A percentile compares a stretch with the other conserved stretches of the same genome.
Conservation (phyloP, 2,329 filamentous ascomycete species). For the Arachnopeziza araneosa region DNA sequence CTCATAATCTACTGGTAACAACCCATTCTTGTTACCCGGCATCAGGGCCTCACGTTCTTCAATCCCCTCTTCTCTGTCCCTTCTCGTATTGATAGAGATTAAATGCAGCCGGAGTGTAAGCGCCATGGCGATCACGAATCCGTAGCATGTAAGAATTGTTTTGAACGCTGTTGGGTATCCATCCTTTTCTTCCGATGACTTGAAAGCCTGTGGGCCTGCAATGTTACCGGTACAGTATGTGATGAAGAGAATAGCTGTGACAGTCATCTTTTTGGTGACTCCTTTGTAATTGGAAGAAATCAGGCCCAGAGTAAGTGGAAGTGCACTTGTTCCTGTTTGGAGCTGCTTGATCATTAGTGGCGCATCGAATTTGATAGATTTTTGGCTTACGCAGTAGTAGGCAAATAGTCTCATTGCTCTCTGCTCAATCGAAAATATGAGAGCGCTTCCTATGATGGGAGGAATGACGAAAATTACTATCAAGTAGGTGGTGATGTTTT, state of each 20-base stretch:
- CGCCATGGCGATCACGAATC: constrained; percentile 12
- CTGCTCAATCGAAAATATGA: constrained; percentile 20
- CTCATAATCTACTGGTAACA: constrained; percentile 44
- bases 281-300: constrained; percentile 27
- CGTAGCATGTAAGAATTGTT: constrained; percentile 24
- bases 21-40: constrained; percentile 32
- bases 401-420: constrained; percentile 26
- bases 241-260: constrained; percentile 20
- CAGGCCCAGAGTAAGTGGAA: constrained; percentile 29
- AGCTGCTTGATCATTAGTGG: constrained; percentile 29
- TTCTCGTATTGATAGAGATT: constrained; percentile 17
- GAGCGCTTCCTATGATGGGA: constrained; percentile 23
- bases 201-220: constrained; percentile 20
- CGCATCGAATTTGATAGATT: not conserved
- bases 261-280: constrained; percentile 31
- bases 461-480: constrained; percentile 19
- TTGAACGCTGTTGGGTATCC: constrained; percentile 26
- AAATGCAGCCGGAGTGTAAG: constrained; percentile 22
- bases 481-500: constrained; percentile 20
- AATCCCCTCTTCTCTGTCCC: constrained; percentile 9
- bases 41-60: constrained; percentile 25
- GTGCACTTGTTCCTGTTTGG: constrained; percentile 26
- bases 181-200: constrained; percentile 7
- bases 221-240: constrained; percentile 27
- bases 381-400: constrained; percentile 21